These are phyloP conservation scores for Emericellopsis terricola DNA, from an alignment of 495 filamentous ascomycete species.

Conservation along the genomic window DNA sequence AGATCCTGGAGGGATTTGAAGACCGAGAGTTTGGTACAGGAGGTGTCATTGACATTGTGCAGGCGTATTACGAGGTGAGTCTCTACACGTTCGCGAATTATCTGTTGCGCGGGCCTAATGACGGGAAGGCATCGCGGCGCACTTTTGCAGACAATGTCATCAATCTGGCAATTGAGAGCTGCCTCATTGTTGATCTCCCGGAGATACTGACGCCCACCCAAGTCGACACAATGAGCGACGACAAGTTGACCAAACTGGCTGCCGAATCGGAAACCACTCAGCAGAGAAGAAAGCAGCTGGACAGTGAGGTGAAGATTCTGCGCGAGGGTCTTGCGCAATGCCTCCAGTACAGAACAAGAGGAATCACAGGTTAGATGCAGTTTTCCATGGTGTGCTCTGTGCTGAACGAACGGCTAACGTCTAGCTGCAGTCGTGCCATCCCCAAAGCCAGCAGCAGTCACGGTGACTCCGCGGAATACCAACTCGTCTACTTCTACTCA, in stretches of 20 bases:
- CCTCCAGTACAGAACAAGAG: neutral
- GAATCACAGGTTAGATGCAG: neutral
- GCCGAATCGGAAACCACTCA: slow-evolving; percentile 7
- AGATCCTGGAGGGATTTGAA: neutral
- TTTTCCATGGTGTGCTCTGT: too few relatives aligned
- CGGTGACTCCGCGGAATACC: too few relatives aligned
- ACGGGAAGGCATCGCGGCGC: slow-evolving; percentile 5
- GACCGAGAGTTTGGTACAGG: slow-evolving; percentile 10
- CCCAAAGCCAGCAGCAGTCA: too few relatives aligned
- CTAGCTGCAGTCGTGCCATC: too few relatives aligned
- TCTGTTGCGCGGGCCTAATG: neutral
- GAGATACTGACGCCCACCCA: slow-evolving; percentile 6
- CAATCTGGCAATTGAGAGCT: slow-evolving; percentile 11
- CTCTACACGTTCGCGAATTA: slow-evolving; percentile 2
- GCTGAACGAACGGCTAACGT: too few relatives aligned
- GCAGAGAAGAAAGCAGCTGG: neutral
- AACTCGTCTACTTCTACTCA: too few relatives aligned
- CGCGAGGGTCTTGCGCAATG: neutral
- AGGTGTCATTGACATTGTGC: slow-evolving; percentile 15
- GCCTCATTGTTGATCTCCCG: slow-evolving; percentile 12
- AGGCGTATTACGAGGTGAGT: slow-evolving; percentile 17
- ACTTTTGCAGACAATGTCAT: slow-evolving; percentile 12
- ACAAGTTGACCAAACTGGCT: slow-evolving; percentile 6
- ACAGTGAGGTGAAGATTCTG: slow-evolving; percentile 1
- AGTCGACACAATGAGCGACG: slow-evolving; percentile 7